phyloP scores from a whole-genome alignment of 2,329 filamentous ascomycete species.

The Fusarium chaquense region DNA sequence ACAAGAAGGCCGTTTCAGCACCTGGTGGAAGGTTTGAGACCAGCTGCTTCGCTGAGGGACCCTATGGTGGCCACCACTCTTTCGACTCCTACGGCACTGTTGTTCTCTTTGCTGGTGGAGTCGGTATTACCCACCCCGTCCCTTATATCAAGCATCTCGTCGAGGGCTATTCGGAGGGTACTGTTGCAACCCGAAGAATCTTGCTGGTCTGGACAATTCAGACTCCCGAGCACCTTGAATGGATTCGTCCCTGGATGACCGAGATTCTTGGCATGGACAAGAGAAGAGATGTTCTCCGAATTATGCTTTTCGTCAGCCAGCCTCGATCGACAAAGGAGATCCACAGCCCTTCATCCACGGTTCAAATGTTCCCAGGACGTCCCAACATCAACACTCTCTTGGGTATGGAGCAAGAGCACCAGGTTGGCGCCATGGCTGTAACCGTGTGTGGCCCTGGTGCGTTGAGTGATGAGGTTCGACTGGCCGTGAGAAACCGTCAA shows the following conservation, averaged over 20 bases:
- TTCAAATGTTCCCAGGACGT: constrained; percentile 86
- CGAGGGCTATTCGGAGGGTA: constrained; percentile 74
- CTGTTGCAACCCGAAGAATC: constrained; percentile 77
- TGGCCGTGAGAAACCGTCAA: constrained; percentile 73
- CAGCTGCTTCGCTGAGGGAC: constrained; percentile 78
- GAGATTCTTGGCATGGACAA: constrained; percentile 80
- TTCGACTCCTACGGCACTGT: constrained; percentile 82
- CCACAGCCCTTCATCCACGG: constrained; percentile 79
- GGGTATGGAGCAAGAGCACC: constrained; percentile 78
- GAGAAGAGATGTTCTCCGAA: constrained; percentile 78
- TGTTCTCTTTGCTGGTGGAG: constrained; percentile 82
- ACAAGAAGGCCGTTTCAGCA: constrained; percentile 72
- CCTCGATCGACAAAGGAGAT: constrained; percentile 84
- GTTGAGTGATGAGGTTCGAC: constrained; percentile 79
- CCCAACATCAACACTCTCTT: constrained; percentile 80
- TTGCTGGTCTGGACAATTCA: constrained; percentile 84
- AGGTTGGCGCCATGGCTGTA: constrained; percentile 79
- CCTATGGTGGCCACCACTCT: constrained; percentile 78
- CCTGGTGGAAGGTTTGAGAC: constrained; percentile 72
- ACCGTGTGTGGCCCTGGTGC: constrained; percentile 80
- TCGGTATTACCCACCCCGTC: constrained; percentile 84
- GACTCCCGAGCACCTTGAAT: constrained; percentile 82
- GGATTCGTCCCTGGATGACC: constrained; percentile 88
- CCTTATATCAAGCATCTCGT: constrained; percentile 81
- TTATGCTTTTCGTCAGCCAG: constrained; percentile 82